Evolutionary conservation across 2,329 filamentous ascomycete genomes (phyloP).

Genomic region (Fonsecaea pedrosoi): DNA sequence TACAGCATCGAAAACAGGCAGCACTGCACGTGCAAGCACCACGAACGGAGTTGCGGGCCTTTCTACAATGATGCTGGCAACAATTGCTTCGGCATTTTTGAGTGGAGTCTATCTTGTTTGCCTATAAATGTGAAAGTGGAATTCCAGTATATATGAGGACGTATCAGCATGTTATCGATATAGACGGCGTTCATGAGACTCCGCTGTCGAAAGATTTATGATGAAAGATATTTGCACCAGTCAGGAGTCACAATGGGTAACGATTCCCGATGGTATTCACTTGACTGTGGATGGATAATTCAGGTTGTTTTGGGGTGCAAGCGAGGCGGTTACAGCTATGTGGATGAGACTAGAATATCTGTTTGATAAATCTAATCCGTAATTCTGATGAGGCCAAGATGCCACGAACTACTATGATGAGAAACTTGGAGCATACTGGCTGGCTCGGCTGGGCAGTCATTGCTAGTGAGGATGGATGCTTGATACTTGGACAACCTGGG

Average conservation of each 20-base stretch:
- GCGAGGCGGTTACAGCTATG: not conserved
- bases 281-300: not conserved
- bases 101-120: conserved; percentile 32
- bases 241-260: not conserved
- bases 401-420: not conserved
- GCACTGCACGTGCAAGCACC: conserved; percentile 31
- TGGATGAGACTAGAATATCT: not conserved
- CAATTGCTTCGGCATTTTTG: conserved; percentile 26
- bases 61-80: conserved; percentile 35
- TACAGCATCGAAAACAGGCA: conserved; percentile 28
- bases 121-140: conserved; percentile 15
- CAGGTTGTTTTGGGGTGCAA: not conserved
- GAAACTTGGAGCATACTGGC: not conserved
- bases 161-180: conserved; percentile 14
- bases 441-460: too few species aligned
- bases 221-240: conserved; percentile 4
- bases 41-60: conserved; percentile 34
- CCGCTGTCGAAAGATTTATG: conserved; percentile 19
- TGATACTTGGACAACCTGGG: too few species aligned
- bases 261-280: not conserved
- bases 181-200: conserved; percentile 19
- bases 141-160: not conserved
- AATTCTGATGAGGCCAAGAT: not conserved
- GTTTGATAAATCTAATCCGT: not conserved
- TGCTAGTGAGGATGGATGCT: too few species aligned